phyloP scores from a whole-genome alignment of 495 filamentous ascomycete genomes.

The Cudoniella acicularis region DNA sequence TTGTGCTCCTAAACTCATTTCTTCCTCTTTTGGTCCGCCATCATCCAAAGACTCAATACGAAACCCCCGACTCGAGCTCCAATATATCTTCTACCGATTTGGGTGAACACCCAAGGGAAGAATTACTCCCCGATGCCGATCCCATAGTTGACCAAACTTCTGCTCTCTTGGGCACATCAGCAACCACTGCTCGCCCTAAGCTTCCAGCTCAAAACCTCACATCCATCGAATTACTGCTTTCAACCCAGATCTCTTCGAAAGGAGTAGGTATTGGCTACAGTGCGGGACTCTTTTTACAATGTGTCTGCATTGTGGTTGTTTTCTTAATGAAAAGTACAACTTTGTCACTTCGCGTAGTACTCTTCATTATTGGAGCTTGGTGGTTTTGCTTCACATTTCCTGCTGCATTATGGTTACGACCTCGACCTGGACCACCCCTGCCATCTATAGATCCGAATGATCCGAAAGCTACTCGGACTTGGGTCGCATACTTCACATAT shows the following conservation, averaged over 20 bases:
- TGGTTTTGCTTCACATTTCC: slow-evolving; percentile 92
- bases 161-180: slow-evolving; percentile 38
- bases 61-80: slow-evolving; percentile 27
- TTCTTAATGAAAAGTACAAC: slow-evolving; percentile 66
- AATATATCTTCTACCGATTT: slow-evolving; percentile 24
- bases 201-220: slow-evolving; percentile 27
- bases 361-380: slow-evolving; percentile 89
- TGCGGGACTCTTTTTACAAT: slow-evolving; percentile 76
- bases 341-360: slow-evolving; percentile 73
- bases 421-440: slow-evolving; percentile 84
- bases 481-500: slow-evolving; percentile 62
- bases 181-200: slow-evolving; percentile 27
- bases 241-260: slow-evolving; percentile 80
- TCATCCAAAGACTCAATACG: slow-evolving; percentile 52
- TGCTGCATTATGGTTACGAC: slow-evolving; percentile 82
- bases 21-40: slow-evolving; percentile 76
- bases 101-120: slow-evolving; percentile 25
- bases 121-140: slow-evolving; percentile 23
- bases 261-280: slow-evolving; percentile 91
- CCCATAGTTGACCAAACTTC: slow-evolving; percentile 38
- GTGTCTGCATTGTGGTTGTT: slow-evolving; percentile 69
- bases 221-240: slow-evolving; percentile 68
- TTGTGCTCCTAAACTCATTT: slow-evolving; percentile 82
- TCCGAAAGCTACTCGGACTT: slow-evolving; percentile 19
- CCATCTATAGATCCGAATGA: slow-evolving; percentile 28